phyloP scores from a whole-genome alignment of 352 stramenopile genomes.

The Pythium graminicola region DNA sequence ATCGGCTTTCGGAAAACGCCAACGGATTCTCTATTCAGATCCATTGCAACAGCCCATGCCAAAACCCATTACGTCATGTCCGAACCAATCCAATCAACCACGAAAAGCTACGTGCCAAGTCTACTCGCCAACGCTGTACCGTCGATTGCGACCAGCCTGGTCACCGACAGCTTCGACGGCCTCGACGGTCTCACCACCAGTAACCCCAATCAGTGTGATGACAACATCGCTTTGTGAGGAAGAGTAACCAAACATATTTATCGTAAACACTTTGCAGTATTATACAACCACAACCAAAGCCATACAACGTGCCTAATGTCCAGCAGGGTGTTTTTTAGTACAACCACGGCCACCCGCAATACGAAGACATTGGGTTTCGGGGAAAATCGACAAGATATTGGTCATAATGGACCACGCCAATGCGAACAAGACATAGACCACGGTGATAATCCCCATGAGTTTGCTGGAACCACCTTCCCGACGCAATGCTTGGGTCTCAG shows the following conservation, averaged over 20 bases:
- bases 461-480: conserved; percentile 18
- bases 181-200: conserved; percentile 6
- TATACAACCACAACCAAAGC: not conserved
- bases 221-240: not conserved
- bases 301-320: not conserved
- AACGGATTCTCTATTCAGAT: conserved; percentile 12
- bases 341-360: conserved; percentile 26
- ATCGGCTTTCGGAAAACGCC: not conserved
- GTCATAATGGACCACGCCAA: conserved; percentile 23
- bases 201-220: not conserved
- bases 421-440: conserved; percentile 21
- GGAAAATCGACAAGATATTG: conserved; percentile 26
- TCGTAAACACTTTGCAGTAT: not conserved
- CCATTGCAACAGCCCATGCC: too few relatives aligned
- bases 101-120: not conserved
- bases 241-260: not conserved
- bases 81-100: not conserved
- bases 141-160: conserved; percentile 5
- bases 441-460: conserved; percentile 18
- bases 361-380: conserved; percentile 21
- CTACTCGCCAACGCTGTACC: conserved; percentile 1
- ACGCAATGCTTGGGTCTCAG: conserved; percentile 14
- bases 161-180: conserved; percentile 14
- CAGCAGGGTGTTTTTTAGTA: not conserved
- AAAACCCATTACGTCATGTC: not conserved